phyloP scores from a whole-genome alignment of 352 stramenopile genomes.

The Hyaloperonospora brassicae region DNA sequence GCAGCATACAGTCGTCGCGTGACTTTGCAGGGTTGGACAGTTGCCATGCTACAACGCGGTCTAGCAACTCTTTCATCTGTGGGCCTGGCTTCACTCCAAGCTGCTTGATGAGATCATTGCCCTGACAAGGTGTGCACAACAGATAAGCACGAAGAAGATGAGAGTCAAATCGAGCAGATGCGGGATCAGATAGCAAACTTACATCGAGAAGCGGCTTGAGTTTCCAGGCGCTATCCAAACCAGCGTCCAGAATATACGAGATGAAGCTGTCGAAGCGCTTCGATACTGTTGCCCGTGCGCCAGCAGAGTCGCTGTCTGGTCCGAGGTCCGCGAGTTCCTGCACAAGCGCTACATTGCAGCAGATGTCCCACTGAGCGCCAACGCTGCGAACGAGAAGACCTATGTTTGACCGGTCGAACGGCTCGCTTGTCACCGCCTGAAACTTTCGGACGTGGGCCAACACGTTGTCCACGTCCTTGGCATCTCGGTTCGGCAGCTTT shows the following conservation, averaged over 20 bases:
- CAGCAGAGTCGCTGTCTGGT: constrained; percentile 2
- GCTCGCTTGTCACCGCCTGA: constrained; percentile 10
- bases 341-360: constrained; percentile 41
- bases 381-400: constrained; percentile 55
- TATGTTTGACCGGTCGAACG: constrained; percentile 42
- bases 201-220: constrained; percentile 69
- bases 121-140: constrained; percentile 24
- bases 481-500: constrained; percentile 55
- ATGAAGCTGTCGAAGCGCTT: constrained; percentile 38
- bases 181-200: constrained; percentile 7
- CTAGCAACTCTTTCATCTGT: constrained; percentile 47
- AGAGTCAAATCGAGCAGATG: background rate
- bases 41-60: constrained; percentile 55
- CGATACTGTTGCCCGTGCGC: constrained; percentile 13
- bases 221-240: constrained; percentile 45
- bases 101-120: constrained; percentile 60
- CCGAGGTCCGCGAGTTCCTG: constrained; percentile 36
- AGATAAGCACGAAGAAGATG: constrained; percentile 8
- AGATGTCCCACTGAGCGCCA: constrained; percentile 50
- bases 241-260: constrained; percentile 18
- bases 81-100: constrained; percentile 51
- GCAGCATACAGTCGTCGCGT: constrained; percentile 45
- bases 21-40: constrained; percentile 40
- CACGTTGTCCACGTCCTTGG: constrained; percentile 57
- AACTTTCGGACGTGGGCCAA: constrained; percentile 35